Evolutionary conservation across 352 stramenopile species (phyloP).

Genomic region (Globisporangium apiculatum): DNA sequence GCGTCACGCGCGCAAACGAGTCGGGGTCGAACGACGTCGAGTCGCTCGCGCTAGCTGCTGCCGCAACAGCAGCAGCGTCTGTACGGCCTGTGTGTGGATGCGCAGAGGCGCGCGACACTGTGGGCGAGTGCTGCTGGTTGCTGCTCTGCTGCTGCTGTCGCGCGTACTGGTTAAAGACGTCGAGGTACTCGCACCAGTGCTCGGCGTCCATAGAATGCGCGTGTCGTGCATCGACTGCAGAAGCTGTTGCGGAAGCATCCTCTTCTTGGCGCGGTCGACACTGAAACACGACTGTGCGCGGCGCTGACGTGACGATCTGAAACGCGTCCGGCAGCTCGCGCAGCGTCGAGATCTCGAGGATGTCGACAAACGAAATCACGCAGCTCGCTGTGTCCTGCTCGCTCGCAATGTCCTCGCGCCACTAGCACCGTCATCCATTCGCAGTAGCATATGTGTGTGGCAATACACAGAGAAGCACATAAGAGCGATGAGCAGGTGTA

Average conservation of each 20-base stretch:
- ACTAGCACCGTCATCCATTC: slow-evolving; percentile 12
- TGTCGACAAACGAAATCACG: slow-evolving; percentile 26
- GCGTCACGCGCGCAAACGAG: slow-evolving; percentile 19
- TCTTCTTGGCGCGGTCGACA: slow-evolving; percentile 11
- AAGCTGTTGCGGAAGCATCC: no score
- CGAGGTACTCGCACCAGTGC: slow-evolving; percentile 48
- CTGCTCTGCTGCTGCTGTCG: slow-evolving; percentile 10
- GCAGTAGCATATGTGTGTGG: background rate
- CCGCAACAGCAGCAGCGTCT: background rate
- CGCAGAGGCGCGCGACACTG: background rate
- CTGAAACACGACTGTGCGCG: slow-evolving; percentile 42
- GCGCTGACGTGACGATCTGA: slow-evolving; percentile 23
- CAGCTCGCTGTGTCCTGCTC: slow-evolving; percentile 6
- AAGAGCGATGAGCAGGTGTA: background rate
- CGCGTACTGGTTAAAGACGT: slow-evolving; percentile 36
- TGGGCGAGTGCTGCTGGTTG: slow-evolving; percentile 11
- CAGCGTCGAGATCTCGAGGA: slow-evolving; percentile 18
- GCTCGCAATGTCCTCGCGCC: slow-evolving; percentile 23
- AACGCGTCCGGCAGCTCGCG: slow-evolving; percentile 25
- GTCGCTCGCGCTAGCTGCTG: background rate
- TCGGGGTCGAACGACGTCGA: slow-evolving; percentile 1
- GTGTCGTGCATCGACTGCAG: no score
- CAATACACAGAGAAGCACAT: no score
- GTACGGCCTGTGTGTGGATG: no score
- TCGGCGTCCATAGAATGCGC: slow-evolving; percentile 13